phyloP scores from a whole-genome alignment of 2,329 filamentous ascomycete genomes.

The Colletotrichum sp. region DNA sequence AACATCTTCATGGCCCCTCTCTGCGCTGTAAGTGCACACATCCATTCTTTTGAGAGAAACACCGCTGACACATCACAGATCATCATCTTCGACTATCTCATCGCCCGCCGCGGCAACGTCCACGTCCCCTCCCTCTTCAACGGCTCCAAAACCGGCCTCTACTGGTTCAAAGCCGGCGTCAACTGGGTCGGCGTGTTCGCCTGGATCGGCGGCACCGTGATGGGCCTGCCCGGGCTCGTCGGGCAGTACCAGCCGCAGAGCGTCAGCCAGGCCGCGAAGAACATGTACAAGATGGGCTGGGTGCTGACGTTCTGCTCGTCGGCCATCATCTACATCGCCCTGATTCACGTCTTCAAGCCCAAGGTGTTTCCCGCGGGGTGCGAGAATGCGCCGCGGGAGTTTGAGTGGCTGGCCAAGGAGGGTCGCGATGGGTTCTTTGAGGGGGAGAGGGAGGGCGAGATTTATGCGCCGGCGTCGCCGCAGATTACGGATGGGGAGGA shows the following conservation, averaged over 20 bases:
- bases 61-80: slow-evolving; percentile 10
- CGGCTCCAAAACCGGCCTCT: slow-evolving; percentile 28
- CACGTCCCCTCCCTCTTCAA: slow-evolving; percentile 34
- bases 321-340: slow-evolving; percentile 27
- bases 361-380: slow-evolving; percentile 26
- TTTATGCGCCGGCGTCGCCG: slow-evolving; percentile 16
- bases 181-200: slow-evolving; percentile 31
- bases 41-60: neutral
- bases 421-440: slow-evolving; percentile 29
- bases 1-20: slow-evolving; percentile 32
- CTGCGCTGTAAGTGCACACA: slow-evolving; percentile 21
- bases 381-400: slow-evolving; percentile 19
- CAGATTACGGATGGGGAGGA: slow-evolving; percentile 7
- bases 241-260: slow-evolving; percentile 29
- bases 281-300: slow-evolving; percentile 37
- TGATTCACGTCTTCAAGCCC: slow-evolving; percentile 23
- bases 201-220: slow-evolving; percentile 27
- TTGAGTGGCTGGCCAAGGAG: slow-evolving; percentile 29
- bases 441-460: slow-evolving; percentile 20
- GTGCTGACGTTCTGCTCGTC: slow-evolving; percentile 31
- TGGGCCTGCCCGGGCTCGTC: slow-evolving; percentile 32
- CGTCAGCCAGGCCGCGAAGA: slow-evolving; percentile 25
- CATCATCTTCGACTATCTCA: slow-evolving; percentile 39
- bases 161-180: slow-evolving; percentile 36
- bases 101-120: slow-evolving; percentile 35